These are phyloP conservation scores for Arabidopsis suecica DNA, from an alignment of 345 rosid species.

Conservation along the genomic window DNA sequence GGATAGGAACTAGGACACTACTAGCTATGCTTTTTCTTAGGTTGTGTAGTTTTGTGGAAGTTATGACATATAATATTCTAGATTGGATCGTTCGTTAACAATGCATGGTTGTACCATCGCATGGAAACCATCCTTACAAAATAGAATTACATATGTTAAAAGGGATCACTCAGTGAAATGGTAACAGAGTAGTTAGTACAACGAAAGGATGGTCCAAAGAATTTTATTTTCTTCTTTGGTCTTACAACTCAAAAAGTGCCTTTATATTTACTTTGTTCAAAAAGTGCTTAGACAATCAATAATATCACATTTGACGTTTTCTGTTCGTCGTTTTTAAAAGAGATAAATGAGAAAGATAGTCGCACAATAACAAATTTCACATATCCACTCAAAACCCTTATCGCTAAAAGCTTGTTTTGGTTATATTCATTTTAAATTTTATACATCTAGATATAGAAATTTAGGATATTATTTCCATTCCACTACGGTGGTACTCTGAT, in stretches of 20 bases:
- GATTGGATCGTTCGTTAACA: neutral
- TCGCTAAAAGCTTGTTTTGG: slow-evolving; percentile 30
- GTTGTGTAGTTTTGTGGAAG: neutral
- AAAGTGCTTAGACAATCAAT: slow-evolving; percentile 30
- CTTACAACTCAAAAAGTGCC: slow-evolving; percentile 34
- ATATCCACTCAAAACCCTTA: slow-evolving; percentile 29
- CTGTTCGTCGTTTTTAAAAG: slow-evolving; percentile 37
- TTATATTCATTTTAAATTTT: slow-evolving; percentile 11
- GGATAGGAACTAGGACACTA: neutral
- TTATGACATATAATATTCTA: neutral
- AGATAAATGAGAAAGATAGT: slow-evolving; percentile 35
- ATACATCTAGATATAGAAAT: neutral
- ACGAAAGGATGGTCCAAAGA: slow-evolving; percentile 23
- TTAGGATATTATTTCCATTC: slow-evolving; percentile 7
- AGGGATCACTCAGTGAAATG: neutral
- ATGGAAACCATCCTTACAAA: slow-evolving; percentile 6
- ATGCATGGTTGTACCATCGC: slow-evolving; percentile 6
- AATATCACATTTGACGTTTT: slow-evolving; percentile 45
- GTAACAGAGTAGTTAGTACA: slow-evolving; percentile 15
- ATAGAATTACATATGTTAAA: neutral
- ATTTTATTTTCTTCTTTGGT: slow-evolving; percentile 18
- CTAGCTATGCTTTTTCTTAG: neutral
- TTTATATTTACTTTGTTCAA: slow-evolving; percentile 41
- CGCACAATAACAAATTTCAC: slow-evolving; percentile 24
- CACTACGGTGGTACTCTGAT: slow-evolving; percentile 4